Base-by-base conservation (phyloP, 2,329 filamentous ascomycete species). In the Aureobasidium sp. region DNA sequence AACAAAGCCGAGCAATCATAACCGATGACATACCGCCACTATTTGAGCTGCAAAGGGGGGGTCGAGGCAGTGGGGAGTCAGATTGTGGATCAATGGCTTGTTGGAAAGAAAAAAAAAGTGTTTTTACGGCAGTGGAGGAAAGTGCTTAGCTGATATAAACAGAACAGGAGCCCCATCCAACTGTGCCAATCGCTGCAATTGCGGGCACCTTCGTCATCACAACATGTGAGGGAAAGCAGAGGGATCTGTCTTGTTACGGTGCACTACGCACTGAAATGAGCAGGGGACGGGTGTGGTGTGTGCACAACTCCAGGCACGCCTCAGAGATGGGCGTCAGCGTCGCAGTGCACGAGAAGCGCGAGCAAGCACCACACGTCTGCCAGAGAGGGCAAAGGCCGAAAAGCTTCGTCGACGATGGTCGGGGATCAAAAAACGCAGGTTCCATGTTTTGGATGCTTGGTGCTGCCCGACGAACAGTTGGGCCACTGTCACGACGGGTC, bases 1-100 rank as follows among this genome's bases (percentile, higher is more conserved):
- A 41, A 53, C 41, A 55, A 56, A 56, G 48, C 51, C 60, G 39
- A 55, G 60, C 60, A 48, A 62, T 47, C 49, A 62, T 62, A 45
- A 62, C 60, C 48, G 60, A 62, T 55, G 60, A 62, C 60, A 62
- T 62, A 56, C 49, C 57, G 57, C 57, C 57, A 49, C 57, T 60
- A 41, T 41, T 49, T 49, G 31, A 51, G 36, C 34, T 58, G 42
- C 55, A 37, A 58, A 58, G n/a, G 42, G 34, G 52, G 55, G 53
- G 39, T 56, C 52, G 52, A 44, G 27, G 52, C 52, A 56, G 39
- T 41, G 37, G 52, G 37, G 39, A 34, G 9, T 56, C 52, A 47
- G 53, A 57, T 57, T 47, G 57, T 60, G 57, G 57, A 51, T 60
- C 57, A 42, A 41, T 37, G 22, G 31, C 42, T 37, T 37, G 41